phyloP scores from a whole-genome alignment of 2,329 filamentous ascomycete species.

The Colletotrichum lupini region DNA sequence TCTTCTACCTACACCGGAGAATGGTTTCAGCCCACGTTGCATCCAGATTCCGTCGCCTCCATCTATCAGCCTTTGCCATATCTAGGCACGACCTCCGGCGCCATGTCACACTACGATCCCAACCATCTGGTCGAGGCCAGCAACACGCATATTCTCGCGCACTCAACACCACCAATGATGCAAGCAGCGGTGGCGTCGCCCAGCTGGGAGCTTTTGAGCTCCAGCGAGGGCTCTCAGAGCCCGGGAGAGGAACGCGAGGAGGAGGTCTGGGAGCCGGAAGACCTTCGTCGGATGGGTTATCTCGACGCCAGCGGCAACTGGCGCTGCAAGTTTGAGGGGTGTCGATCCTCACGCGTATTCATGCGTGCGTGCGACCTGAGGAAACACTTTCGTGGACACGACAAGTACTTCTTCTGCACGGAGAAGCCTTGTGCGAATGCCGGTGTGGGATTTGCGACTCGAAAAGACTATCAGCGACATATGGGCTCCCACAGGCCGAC shows the following conservation, averaged over 20 bases:
- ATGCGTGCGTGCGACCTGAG: conserved; percentile 21
- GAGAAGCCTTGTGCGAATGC: conserved; percentile 16
- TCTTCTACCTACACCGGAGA: not conserved
- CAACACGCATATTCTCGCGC: not conserved
- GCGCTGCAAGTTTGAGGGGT: conserved; percentile 14
- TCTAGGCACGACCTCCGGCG: not conserved
- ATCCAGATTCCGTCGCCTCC: not conserved
- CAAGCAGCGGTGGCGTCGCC: not conserved
- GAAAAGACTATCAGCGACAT: conserved; percentile 22
- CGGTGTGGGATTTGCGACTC: conserved; percentile 12
- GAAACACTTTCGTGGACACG: conserved; percentile 24
- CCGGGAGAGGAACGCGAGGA: conserved; percentile 9
- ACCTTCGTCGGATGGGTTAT: conserved; percentile 22
- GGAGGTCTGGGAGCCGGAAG: conserved; percentile 16
- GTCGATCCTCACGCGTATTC: conserved; percentile 7
- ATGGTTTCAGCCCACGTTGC: conserved; percentile 11
- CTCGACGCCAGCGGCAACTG: conserved; percentile 22
- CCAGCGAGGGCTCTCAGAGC: conserved; percentile 1
- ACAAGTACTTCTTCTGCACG: conserved; percentile 24
- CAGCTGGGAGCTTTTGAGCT: not conserved
- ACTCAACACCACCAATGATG: not conserved
- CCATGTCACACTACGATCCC: conserved; percentile 7
- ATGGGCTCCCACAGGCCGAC: conserved; percentile 24
- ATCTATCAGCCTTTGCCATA: conserved; percentile 6
- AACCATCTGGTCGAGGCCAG: not conserved